These are phyloP conservation scores for Esteya vermicola DNA, from an alignment of 2,329 filamentous ascomycete species.

Conservation along the genomic window DNA sequence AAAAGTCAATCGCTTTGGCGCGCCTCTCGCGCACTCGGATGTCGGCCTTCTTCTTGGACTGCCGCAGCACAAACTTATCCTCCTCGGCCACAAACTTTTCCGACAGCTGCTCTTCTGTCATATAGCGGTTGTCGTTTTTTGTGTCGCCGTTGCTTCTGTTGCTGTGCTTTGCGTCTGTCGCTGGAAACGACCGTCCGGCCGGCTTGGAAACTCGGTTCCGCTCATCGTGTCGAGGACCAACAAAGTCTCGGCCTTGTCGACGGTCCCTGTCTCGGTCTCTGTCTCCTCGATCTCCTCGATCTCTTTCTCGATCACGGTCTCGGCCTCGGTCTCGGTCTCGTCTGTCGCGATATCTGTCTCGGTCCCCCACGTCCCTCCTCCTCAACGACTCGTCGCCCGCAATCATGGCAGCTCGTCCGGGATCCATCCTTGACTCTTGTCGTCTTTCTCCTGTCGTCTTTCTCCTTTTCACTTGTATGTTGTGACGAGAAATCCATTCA, in stretches of 20 bases:
- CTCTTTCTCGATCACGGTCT: too few species aligned
- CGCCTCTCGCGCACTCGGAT: conserved; percentile 85
- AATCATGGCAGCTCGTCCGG: conserved; percentile 40
- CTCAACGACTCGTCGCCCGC: conserved; percentile 22
- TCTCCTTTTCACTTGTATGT: neutral
- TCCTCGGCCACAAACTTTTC: conserved; percentile 83
- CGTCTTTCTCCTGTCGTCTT: neutral
- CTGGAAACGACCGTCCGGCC: conserved; percentile 11
- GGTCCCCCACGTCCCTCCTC: neutral
- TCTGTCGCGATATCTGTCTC: conserved; percentile 8
- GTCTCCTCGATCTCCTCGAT: neutral
- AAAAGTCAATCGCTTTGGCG: conserved; percentile 83
- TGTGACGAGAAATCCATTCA: too few species aligned
- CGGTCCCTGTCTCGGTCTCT: conserved; percentile 24
- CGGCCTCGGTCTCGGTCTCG: too few species aligned
- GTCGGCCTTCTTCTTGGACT: conserved; percentile 95
- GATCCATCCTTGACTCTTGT: conserved; percentile 29
- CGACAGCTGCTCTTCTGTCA: conserved; percentile 66
- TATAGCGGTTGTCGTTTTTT: too few species aligned
- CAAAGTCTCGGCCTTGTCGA: conserved; percentile 24
- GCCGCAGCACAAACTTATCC: conserved; percentile 88
- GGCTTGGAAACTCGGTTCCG: conserved; percentile 38
- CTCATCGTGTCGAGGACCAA: conserved; percentile 39
- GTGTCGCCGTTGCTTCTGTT: conserved; percentile 7
- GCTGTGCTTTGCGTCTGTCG: conserved; percentile 6